Evolutionary conservation across 441 rosid genomes (phyloP).

Genomic region (Melastoma candidum): DNA sequence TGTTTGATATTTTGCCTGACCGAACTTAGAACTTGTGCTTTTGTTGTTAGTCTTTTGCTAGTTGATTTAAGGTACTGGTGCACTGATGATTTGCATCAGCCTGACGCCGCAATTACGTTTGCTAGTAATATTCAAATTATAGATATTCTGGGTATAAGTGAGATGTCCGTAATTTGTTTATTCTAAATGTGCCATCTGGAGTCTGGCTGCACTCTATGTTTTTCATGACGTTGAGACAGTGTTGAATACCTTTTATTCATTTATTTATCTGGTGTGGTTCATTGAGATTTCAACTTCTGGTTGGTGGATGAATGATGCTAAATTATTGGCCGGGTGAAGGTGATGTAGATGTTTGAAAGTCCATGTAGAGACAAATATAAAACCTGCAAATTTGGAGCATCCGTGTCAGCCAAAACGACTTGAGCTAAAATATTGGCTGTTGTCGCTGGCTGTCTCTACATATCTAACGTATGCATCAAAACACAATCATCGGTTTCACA

Average conservation of each 20-base stretch:
- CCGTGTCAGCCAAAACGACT: constrained; percentile 5
- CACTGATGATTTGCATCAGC: no score
- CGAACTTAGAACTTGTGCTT: not conserved
- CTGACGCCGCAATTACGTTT: no score
- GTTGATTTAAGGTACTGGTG: no score
- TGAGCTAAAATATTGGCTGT: not conserved
- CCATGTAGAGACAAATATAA: not conserved
- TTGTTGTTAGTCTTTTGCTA: not conserved
- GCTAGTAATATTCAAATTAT: no score
- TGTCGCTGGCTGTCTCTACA: not conserved
- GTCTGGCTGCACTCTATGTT: no score
- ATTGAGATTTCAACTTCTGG: constrained; percentile 7
- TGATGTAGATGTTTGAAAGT: not conserved
- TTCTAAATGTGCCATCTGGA: no score
- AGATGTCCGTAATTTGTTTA: no score
- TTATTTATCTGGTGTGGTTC: no score
- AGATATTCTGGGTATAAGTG: no score
- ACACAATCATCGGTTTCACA: constrained; percentile 4
- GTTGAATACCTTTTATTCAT: no score
- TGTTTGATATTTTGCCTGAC: constrained; percentile 3
- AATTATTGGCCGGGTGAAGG: not conserved
- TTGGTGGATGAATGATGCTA: constrained; percentile 4
- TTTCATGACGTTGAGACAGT: no score
- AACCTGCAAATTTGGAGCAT: constrained; percentile 1
- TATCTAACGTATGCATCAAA: no score